Evolutionary conservation across 306 rosid genomes (phyloP).

Genomic region (Vigna mungo): DNA sequence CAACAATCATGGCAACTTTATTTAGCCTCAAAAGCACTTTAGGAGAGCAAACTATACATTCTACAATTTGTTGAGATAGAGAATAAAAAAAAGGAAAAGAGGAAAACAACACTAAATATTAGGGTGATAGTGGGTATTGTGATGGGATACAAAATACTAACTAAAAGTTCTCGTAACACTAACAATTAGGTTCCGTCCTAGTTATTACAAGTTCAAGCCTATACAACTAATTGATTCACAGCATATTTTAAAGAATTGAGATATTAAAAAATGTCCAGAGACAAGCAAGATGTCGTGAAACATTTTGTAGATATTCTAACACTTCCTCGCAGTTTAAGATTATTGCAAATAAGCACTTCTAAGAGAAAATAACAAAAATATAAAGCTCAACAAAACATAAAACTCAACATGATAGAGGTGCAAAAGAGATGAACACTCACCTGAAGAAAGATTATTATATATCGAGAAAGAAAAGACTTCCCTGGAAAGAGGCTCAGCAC

Average conservation of each 20-base stretch:
- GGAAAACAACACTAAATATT: not conserved
- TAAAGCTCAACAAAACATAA: not conserved
- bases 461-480: not conserved
- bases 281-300: not conserved
- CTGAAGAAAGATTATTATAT: not conserved
- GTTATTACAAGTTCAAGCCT: not conserved
- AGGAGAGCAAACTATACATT: not conserved
- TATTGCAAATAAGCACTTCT: not conserved
- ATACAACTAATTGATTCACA: not conserved
- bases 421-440: not conserved
- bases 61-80: not conserved
- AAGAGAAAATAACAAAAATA: not conserved
- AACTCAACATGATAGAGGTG: not conserved
- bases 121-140: not conserved
- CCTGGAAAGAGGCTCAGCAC: not conserved
- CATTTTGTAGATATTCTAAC: not conserved
- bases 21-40: conserved; percentile 17
- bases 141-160: not conserved
- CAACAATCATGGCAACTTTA: conserved; percentile 1
- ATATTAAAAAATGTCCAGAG: not conserved
- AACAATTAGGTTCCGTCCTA: not conserved
- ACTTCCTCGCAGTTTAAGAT: not conserved
- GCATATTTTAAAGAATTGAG: not conserved
- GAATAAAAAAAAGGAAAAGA: not conserved
- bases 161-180: not conserved